Conservation (phyloP, 768 basidiomycete species). For the Mrakia gelida region DNA sequence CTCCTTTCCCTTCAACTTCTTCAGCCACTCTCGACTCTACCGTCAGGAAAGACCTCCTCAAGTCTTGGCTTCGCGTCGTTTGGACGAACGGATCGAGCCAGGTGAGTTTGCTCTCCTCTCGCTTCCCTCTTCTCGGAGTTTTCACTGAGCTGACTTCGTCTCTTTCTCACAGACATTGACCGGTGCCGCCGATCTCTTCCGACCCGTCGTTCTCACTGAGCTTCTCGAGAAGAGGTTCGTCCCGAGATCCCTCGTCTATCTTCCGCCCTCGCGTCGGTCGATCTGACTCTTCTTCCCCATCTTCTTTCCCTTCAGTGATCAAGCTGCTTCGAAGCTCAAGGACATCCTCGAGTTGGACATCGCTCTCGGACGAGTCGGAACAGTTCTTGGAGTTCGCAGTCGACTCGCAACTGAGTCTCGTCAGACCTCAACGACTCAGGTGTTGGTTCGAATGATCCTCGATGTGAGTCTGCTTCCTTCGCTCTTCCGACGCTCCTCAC, state of each 20-base stretch:
- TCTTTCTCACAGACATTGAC: conserved; percentile 22
- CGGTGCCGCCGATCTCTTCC: conserved; percentile 40
- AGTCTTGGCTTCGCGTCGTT: conserved; percentile 20
- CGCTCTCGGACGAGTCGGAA: conserved; percentile 21
- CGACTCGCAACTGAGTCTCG: conserved; percentile 6
- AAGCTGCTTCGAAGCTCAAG: conserved; percentile 21
- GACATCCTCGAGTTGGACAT: conserved; percentile 26
- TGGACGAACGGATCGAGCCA: conserved; percentile 6
- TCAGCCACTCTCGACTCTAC: conserved; percentile 18
- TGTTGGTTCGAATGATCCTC: conserved; percentile 49
- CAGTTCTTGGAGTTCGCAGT: conserved; percentile 19
- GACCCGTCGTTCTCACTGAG: conserved; percentile 36
- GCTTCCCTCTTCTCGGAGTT: not conserved
- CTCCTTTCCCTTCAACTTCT: not conserved
- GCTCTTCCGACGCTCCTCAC: not conserved
- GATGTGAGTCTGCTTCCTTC: conserved; percentile 28
- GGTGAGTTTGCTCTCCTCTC: not conserved
- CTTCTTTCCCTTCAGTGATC: not conserved
- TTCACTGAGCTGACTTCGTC: not conserved
- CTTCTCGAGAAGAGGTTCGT: conserved; percentile 39
- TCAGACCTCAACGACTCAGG: conserved; percentile 37
- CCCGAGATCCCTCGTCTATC: not conserved
- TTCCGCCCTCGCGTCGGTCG: not conserved
- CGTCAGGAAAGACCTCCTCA: conserved; percentile 15
- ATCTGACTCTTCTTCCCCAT: not conserved